phyloP scores from a whole-genome alignment of 2,329 filamentous ascomycete species.

The Fusarium pseudoanthophilum region DNA sequence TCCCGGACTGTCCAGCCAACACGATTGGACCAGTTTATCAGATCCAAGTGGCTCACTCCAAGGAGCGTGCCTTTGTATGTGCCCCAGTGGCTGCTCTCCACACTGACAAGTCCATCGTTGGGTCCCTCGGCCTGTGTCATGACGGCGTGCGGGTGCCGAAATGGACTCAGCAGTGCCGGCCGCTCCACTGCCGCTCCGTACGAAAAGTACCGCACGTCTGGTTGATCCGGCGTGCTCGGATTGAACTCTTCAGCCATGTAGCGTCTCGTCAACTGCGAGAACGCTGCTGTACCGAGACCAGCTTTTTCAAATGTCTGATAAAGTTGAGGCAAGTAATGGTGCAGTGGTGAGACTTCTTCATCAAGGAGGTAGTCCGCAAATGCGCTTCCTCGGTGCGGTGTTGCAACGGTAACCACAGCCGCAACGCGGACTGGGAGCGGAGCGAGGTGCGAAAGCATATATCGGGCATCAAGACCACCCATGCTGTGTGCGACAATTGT shows the following conservation, averaged over 20 bases:
- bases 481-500: conserved; percentile 80
- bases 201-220: conserved; percentile 68
- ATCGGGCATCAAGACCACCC: conserved; percentile 73
- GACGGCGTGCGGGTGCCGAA: conserved; percentile 63
- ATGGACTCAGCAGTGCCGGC: conserved; percentile 72
- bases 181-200: conserved; percentile 64
- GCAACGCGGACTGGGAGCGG: conserved; percentile 59
- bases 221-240: conserved; percentile 63
- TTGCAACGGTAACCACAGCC: conserved; percentile 65
- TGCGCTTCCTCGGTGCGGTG: conserved; percentile 65
- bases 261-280: conserved; percentile 67
- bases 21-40: conserved; percentile 76
- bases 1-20: conserved; percentile 64
- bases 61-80: conserved; percentile 72
- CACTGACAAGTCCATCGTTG: conserved; percentile 76
- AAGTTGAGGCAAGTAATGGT: conserved; percentile 62
- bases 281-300: conserved; percentile 69
- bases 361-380: conserved; percentile 66
- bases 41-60: conserved; percentile 70
- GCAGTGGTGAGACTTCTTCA: conserved; percentile 51
- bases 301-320: conserved; percentile 62
- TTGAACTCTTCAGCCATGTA: conserved; percentile 72
- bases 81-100: conserved; percentile 70
- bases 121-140: conserved; percentile 64
- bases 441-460: conserved; percentile 69